These are phyloP conservation scores for Talaromyces sp. DNA, from an alignment of 2,329 filamentous ascomycete genomes.

Conservation along the genomic window DNA sequence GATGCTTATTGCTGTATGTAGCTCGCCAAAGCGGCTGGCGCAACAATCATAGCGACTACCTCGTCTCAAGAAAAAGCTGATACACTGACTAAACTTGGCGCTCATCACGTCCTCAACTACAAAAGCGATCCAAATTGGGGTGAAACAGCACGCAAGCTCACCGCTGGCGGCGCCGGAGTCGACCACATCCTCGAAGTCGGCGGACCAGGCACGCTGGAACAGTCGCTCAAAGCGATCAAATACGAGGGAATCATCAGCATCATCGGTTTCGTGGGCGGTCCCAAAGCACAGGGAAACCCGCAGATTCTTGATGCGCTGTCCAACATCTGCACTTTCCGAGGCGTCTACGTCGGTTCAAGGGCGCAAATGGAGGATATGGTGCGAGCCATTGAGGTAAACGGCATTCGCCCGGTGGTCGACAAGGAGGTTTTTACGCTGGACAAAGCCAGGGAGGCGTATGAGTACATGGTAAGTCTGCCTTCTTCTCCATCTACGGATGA, in stretches of 20 bases:
- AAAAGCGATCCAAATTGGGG: slow-evolving; percentile 55
- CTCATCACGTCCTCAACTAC: slow-evolving; percentile 59
- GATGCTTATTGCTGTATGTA: not conserved
- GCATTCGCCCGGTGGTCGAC: slow-evolving; percentile 57
- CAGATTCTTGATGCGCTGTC: slow-evolving; percentile 48
- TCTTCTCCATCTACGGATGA: not conserved
- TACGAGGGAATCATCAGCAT: slow-evolving; percentile 53
- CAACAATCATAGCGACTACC: slow-evolving; percentile 55
- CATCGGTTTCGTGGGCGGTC: slow-evolving; percentile 55
- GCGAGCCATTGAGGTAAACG: slow-evolving; percentile 52
- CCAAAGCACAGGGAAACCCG: slow-evolving; percentile 43
- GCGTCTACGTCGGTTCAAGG: slow-evolving; percentile 53
- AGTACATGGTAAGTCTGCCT: slow-evolving; percentile 2
- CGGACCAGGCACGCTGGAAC: slow-evolving; percentile 55
- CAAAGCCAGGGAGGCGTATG: slow-evolving; percentile 3
- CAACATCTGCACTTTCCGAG: slow-evolving; percentile 52
- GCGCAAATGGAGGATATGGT: slow-evolving; percentile 57
- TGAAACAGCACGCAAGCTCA: slow-evolving; percentile 48
- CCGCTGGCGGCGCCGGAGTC: slow-evolving; percentile 50
- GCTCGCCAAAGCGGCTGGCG: slow-evolving; percentile 38
- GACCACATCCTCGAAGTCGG: slow-evolving; percentile 64
- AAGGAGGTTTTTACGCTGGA: slow-evolving; percentile 8
- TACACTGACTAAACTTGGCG: slow-evolving; percentile 52
- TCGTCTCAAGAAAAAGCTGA: slow-evolving; percentile 52
- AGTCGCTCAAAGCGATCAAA: slow-evolving; percentile 51